Percentiles rank a stretch among this genome's conserved stretches.
Conservation (phyloP, 192 early-diverging fungal genomes). For the Coemansia sp. region DNA sequence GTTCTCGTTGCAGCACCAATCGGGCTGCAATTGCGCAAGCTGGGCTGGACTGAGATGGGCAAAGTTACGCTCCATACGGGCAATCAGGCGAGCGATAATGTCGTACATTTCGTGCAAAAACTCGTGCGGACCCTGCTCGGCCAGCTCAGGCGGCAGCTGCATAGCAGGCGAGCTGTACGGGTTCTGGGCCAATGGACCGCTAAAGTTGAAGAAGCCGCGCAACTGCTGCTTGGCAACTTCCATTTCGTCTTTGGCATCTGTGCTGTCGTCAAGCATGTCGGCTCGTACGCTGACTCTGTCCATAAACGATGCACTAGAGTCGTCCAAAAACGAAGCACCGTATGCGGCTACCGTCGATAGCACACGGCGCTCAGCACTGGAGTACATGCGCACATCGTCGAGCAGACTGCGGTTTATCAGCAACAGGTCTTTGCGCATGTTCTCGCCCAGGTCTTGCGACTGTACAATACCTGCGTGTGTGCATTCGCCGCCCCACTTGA, state of each 20-base stretch:
- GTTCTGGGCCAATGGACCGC: slow-evolving; percentile 26
- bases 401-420: slow-evolving; percentile 86
- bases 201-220: slow-evolving; percentile 62
- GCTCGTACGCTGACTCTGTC: slow-evolving; percentile 72
- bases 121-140: slow-evolving; percentile 25
- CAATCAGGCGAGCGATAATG: slow-evolving; percentile 64
- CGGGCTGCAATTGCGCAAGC: slow-evolving; percentile 57
- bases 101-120: slow-evolving; percentile 71
- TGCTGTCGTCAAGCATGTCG: slow-evolving; percentile 93
- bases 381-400: slow-evolving; percentile 83
- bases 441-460: slow-evolving; percentile 86
- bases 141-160: slow-evolving; percentile 41
- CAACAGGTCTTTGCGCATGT: slow-evolving; percentile 85
- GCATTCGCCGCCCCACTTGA: slow-evolving; percentile 97
- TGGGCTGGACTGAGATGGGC: slow-evolving; percentile 56
- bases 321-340: slow-evolving; percentile 54
- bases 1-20: slow-evolving; percentile 91
- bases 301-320: slow-evolving; percentile 13
- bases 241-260: slow-evolving; percentile 92
- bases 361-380: slow-evolving; percentile 85
- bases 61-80: slow-evolving; percentile 81
- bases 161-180: slow-evolving; percentile 24
- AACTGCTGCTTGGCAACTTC: slow-evolving; percentile 82
- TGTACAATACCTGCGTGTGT: slow-evolving; percentile 92
- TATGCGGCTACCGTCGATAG: slow-evolving; percentile 76